A percentile compares a stretch with the other conserved stretches of the same genome.
Conservation (phyloP, 1,139 yeast genomes). For the Pichia sp. region DNA sequence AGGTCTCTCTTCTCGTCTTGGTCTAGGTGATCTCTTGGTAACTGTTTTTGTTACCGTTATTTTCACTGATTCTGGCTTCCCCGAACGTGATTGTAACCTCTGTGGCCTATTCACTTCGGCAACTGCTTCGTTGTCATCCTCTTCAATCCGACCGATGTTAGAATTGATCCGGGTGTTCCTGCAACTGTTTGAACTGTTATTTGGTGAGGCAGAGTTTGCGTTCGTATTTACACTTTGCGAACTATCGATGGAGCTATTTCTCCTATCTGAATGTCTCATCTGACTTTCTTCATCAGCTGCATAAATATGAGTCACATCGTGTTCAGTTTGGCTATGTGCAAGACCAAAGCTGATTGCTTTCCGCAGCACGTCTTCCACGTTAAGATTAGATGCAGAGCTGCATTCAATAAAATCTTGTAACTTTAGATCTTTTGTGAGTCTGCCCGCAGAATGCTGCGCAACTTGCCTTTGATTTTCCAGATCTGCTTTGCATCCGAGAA, state of each 20-base stretch:
- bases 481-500: conserved; percentile 32
- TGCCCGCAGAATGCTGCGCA: conserved; percentile 29
- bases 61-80: too few relatives aligned
- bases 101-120: too few relatives aligned
- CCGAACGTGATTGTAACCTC: too few relatives aligned
- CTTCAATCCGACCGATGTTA: too few relatives aligned
- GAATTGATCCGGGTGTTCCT: too few relatives aligned
- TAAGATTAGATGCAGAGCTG: conserved; percentile 44
- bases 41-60: too few relatives aligned
- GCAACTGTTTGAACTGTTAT: too few relatives aligned
- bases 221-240: neutral
- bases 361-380: conserved; percentile 42
- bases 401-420: conserved; percentile 43
- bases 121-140: too few relatives aligned
- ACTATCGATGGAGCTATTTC: neutral
- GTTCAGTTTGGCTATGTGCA: conserved; percentile 7
- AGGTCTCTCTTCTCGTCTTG: too few relatives aligned
- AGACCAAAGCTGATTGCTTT: conserved; percentile 33
- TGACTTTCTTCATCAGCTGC: conserved; percentile 7
- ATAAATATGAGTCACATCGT: conserved; percentile 11
- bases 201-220: too few relatives aligned
- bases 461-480: conserved; percentile 38
- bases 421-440: conserved; percentile 36
- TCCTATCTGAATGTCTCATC: conserved; percentile 1
- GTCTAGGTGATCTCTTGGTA: too few relatives aligned